These are phyloP conservation scores for Hypoxylon sp. DNA, from an alignment of 2,329 filamentous ascomycete genomes.

Conservation along the genomic window DNA sequence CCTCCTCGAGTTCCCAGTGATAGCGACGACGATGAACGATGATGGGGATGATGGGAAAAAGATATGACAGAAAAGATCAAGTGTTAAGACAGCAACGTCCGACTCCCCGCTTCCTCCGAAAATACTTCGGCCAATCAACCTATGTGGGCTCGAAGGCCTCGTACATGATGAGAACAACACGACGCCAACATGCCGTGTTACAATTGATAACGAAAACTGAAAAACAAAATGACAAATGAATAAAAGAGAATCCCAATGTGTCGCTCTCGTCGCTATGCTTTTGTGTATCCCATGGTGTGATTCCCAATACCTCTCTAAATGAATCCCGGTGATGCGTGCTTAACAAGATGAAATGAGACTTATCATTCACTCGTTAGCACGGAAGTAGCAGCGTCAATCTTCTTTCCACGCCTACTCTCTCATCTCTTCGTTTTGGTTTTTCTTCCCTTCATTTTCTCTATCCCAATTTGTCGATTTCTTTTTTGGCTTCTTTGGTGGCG, in stretches of 20 bases:
- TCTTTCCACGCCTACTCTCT: slow-evolving; percentile 11
- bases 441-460: slow-evolving; percentile 13
- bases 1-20: slow-evolving; percentile 13
- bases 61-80: slow-evolving; percentile 10
- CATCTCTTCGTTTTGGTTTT: slow-evolving; percentile 1
- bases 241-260: slow-evolving; percentile 6
- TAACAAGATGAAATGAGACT: slow-evolving; percentile 2
- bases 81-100: slow-evolving; percentile 1
- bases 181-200: slow-evolving; percentile 21
- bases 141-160: slow-evolving; percentile 20
- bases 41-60: slow-evolving; percentile 6
- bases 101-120: neutral
- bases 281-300: slow-evolving; percentile 37
- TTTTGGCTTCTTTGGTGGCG: neutral
- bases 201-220: slow-evolving; percentile 23
- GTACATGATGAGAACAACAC: slow-evolving; percentile 29
- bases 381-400: neutral
- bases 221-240: slow-evolving; percentile 9
- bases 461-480: neutral
- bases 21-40: slow-evolving; percentile 12
- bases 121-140: slow-evolving; percentile 30
- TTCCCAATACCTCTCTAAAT: slow-evolving; percentile 4
- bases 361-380: slow-evolving; percentile 1
- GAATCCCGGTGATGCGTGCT: neutral
- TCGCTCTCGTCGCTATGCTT: slow-evolving; percentile 22